Conservation (phyloP, 495 filamentous ascomycete species). For the Penicillium steckii region DNA sequence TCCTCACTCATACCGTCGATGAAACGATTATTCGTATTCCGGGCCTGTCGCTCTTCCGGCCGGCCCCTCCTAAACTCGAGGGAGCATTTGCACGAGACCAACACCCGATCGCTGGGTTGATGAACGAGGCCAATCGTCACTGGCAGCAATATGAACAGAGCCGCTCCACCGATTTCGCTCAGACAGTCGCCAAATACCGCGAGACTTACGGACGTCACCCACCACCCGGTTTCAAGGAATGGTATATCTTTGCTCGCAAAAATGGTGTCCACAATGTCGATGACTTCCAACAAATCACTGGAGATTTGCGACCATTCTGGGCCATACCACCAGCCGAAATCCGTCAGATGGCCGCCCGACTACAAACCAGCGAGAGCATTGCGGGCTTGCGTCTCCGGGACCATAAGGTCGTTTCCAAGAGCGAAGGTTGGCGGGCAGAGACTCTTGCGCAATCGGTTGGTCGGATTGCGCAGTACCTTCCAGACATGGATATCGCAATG, state of each 20-base stretch:
- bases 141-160: slow-evolving; percentile 17
- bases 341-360: slow-evolving; percentile 45
- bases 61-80: slow-evolving; percentile 1
- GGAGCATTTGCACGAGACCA: slow-evolving; percentile 14
- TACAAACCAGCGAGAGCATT: slow-evolving; percentile 54
- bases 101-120: slow-evolving; percentile 19
- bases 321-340: slow-evolving; percentile 55
- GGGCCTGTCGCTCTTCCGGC: slow-evolving; percentile 5
- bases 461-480: slow-evolving; percentile 57
- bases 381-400: slow-evolving; percentile 54
- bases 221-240: slow-evolving; percentile 68
- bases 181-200: slow-evolving; percentile 62
- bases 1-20: slow-evolving; percentile 10
- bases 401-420: slow-evolving; percentile 51
- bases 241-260: slow-evolving; percentile 65
- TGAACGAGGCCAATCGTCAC: slow-evolving; percentile 14
- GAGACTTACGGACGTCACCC: slow-evolving; percentile 65
- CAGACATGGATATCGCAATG: slow-evolving; percentile 70
- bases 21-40: slow-evolving; percentile 8
- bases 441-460: slow-evolving; percentile 59
- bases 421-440: slow-evolving; percentile 63
- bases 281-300: slow-evolving; percentile 70
- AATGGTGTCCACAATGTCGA: slow-evolving; percentile 62
- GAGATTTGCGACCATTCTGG: slow-evolving; percentile 73
- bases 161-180: slow-evolving; percentile 36